Conservation (phyloP, 495 filamentous ascomycete species). For the Penicillium crystallinum region DNA sequence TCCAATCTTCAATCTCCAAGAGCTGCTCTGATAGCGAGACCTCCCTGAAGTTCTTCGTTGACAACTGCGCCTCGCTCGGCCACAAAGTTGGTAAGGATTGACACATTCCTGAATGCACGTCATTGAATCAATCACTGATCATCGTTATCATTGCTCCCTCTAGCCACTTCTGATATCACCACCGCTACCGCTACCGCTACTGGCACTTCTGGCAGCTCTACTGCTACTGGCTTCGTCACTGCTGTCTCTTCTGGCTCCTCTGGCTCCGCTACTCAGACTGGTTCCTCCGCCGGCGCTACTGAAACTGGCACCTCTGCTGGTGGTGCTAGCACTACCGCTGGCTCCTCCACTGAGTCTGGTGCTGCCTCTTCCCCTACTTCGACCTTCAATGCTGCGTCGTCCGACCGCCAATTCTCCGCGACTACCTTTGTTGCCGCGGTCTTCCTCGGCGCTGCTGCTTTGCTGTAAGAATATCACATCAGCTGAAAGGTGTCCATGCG, state of each 20-base stretch:
- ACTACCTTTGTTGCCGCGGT: conserved; percentile 36
- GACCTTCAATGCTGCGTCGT: conserved; percentile 10
- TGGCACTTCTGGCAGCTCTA: conserved; percentile 3
- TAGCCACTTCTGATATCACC: conserved; percentile 10
- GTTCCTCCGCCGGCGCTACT: not conserved
- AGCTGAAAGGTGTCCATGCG: not conserved
- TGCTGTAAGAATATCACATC: conserved; percentile 21
- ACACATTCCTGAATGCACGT: not conserved
- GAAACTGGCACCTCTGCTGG: conserved; percentile 4
- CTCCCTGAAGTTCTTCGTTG: conserved; percentile 30
- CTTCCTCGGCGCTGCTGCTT: conserved; percentile 36
- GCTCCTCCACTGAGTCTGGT: not conserved
- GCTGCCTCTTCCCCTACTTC: conserved; percentile 2
- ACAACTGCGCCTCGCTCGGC: conserved; percentile 27
- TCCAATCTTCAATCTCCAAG: conserved; percentile 26
- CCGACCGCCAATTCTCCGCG: conserved; percentile 29
- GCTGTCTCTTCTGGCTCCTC: conserved; percentile 11
- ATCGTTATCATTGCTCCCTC: not conserved
- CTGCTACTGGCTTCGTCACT: conserved; percentile 3
- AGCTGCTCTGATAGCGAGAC: conserved; percentile 26
- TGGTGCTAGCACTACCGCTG: not conserved
- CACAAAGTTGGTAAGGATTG: conserved; percentile 34
- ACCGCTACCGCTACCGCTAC: conserved; percentile 10
- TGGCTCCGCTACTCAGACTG: conserved; percentile 11
- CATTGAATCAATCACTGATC: conserved; percentile 1